Evolutionary conservation across 495 filamentous ascomycete species (phyloP).

Genomic region (Chaetomium cochliodes): DNA sequence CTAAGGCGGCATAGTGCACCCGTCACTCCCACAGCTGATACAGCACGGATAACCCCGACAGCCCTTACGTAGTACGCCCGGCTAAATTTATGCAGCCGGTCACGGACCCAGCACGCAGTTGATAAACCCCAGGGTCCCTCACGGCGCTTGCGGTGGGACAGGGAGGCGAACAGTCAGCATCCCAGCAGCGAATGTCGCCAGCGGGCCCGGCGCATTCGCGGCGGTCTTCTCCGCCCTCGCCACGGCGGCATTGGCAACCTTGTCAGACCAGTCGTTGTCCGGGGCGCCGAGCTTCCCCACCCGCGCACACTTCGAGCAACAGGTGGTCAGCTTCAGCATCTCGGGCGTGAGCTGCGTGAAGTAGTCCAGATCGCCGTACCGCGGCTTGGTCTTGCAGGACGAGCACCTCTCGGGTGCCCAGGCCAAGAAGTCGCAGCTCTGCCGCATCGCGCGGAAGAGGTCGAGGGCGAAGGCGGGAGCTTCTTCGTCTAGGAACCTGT

Average conservation of each 20-base stretch:
- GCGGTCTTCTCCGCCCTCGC: not conserved
- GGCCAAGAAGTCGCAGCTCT: slow-evolving; percentile 25
- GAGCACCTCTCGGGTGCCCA: slow-evolving; percentile 24
- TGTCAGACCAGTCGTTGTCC: slow-evolving; percentile 23
- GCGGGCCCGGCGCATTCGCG: not conserved
- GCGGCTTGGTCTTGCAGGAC: slow-evolving; percentile 26
- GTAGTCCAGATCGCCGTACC: slow-evolving; percentile 20
- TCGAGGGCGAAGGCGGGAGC: slow-evolving; percentile 25
- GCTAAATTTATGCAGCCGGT: no score
- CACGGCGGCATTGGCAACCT: not conserved
- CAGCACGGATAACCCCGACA: no score
- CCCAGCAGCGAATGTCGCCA: not conserved
- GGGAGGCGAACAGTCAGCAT: not conserved
- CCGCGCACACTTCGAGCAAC: slow-evolving; percentile 23
- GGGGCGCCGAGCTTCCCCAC: slow-evolving; percentile 11
- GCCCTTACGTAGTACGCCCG: no score
- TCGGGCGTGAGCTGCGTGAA: slow-evolving; percentile 28
- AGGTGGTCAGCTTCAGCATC: slow-evolving; percentile 12
- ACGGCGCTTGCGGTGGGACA: not conserved
- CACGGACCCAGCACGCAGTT: no score
- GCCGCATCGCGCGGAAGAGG: slow-evolving; percentile 27
- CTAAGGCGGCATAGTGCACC: no score
- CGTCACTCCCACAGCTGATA: no score
- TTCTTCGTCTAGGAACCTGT: slow-evolving; percentile 20
- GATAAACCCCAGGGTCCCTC: not conserved